These are phyloP conservation scores for Wakefieldia striispora DNA, from an alignment of 768 basidiomycete species.

Conservation along the genomic window DNA sequence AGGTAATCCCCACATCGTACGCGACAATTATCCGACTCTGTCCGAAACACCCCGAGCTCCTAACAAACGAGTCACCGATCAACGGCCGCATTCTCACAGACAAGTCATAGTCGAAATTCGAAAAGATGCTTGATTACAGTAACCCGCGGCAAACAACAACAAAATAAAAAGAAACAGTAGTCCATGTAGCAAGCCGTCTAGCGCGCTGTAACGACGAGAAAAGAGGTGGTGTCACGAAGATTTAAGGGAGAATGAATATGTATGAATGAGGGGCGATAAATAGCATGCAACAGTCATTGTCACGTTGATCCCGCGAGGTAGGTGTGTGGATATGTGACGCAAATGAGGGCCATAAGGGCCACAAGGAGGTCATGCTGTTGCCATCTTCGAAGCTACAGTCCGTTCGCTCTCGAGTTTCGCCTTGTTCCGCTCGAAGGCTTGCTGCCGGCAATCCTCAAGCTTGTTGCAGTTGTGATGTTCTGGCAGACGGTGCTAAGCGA, in stretches of 20 bases:
- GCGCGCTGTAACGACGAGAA: conserved; percentile 6
- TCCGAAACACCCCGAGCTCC: neutral
- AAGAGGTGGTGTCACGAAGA: conserved; percentile 8
- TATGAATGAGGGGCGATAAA: conserved; percentile 27
- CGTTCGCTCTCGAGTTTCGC: conserved; percentile 83
- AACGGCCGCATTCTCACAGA: neutral
- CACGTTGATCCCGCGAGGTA: conserved; percentile 19
- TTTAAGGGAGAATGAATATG: conserved; percentile 6
- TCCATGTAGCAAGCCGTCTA: conserved; percentile 16
- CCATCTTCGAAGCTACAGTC: conserved; percentile 85
- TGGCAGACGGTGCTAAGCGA: conserved; percentile 74
- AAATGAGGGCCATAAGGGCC: neutral
- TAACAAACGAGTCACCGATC: neutral
- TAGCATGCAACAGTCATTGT: conserved; percentile 24
- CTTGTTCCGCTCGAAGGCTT: conserved; percentile 89
- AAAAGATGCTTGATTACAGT: conserved; percentile 15
- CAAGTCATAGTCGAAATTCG: too few species aligned
- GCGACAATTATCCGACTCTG: conserved; percentile 7
- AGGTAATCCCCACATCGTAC: too few species aligned
- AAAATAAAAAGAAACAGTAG: neutral
- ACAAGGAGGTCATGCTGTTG: conserved; percentile 52
- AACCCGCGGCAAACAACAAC: conserved; percentile 13
- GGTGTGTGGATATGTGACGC: neutral
- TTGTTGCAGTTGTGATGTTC: conserved; percentile 86
- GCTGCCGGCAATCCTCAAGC: conserved; percentile 79